Conservation (phyloP, 805 yeast species). For the Pachysolen tannophilus region DNA sequence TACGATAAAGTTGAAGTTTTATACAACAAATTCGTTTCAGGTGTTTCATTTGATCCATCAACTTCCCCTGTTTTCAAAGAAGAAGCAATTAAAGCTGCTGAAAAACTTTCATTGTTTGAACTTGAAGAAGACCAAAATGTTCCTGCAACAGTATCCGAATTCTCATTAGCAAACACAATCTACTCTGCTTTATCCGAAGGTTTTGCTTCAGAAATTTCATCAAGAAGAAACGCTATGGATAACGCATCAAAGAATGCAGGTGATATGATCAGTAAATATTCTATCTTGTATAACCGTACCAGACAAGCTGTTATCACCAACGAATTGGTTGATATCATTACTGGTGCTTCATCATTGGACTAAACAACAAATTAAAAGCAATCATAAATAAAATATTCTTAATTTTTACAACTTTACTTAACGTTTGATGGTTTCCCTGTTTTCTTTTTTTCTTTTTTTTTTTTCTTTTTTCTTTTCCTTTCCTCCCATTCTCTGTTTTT, state of each 20-base stretch:
- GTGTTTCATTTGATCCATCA: constrained; percentile 87
- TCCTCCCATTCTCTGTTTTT: neutral
- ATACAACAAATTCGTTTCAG: constrained; percentile 82
- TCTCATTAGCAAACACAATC: constrained; percentile 83
- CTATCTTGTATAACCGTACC: constrained; percentile 98
- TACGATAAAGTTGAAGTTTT: constrained; percentile 75
- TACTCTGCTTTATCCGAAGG: constrained; percentile 94
- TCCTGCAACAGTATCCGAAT: constrained; percentile 68
- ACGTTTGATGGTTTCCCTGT: neutral
- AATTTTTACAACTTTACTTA: too few relatives aligned
- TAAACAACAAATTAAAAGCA: too few relatives aligned
- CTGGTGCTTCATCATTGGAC: constrained; percentile 99
- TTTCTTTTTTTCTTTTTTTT: neutral
- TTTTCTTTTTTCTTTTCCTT: neutral
- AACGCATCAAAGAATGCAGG: constrained; percentile 99
- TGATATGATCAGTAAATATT: constrained; percentile 94
- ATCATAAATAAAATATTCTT: too few relatives aligned
- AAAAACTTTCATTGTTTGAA: constrained; percentile 78
- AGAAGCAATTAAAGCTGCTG: constrained; percentile 71
- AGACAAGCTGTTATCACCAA: constrained; percentile 99
- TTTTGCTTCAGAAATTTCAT: constrained; percentile 94
- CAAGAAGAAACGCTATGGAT: constrained; percentile 99
- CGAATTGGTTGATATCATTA: constrained; percentile 98
- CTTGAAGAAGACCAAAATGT: constrained; percentile 61
- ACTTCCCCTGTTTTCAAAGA: constrained; percentile 58